A percentile compares a stretch with the other conserved stretches of the same genome.
phyloP scores from a whole-genome alignment of 495 filamentous ascomycete genomes.

The Barbatosphaeria neglecta region DNA sequence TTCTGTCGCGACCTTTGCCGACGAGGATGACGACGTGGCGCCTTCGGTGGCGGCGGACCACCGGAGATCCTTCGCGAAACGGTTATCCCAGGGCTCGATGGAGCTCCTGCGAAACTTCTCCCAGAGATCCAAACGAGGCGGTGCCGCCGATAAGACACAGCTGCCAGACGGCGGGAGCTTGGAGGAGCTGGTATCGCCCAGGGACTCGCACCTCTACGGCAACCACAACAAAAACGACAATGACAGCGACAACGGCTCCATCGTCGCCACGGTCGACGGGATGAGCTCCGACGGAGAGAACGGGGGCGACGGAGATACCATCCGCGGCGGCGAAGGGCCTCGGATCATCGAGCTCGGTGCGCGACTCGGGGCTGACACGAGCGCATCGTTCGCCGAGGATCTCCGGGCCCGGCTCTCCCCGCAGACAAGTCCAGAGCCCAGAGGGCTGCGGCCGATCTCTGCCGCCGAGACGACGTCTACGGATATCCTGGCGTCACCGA shows the following conservation, averaged over 20 bases:
- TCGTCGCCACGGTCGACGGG: constrained; percentile 43
- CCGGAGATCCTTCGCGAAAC: constrained; percentile 22
- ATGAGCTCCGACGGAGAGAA: constrained; percentile 27
- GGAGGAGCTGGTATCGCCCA: constrained; percentile 33
- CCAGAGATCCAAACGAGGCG: constrained; percentile 5
- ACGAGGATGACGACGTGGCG: constrained; percentile 29
- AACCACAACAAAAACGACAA: constrained; percentile 19
- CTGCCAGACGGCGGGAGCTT: constrained; percentile 13
- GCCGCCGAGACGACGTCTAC: constrained; percentile 14
- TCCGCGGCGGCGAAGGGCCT: constrained; percentile 1
- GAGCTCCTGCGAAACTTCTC: background rate
- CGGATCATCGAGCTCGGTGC: constrained; percentile 14
- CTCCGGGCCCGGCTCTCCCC: background rate
- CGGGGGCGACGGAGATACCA: constrained; percentile 11
- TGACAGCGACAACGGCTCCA: constrained; percentile 30
- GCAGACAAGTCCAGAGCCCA: background rate
- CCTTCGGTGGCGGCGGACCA: constrained; percentile 10
- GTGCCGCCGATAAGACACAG: background rate
- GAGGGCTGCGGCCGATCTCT: constrained; percentile 9
- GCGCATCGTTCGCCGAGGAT: background rate
- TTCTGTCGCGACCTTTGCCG: constrained; percentile 52
- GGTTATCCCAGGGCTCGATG: constrained; percentile 30
- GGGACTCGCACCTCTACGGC: constrained; percentile 10
- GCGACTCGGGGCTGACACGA: constrained; percentile 5
- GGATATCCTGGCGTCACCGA: constrained; percentile 10